Percentiles rank a stretch among this genome's conserved stretches.
phyloP scores from a whole-genome alignment of 306 rosid genomes.

The Prunus armeniaca region DNA sequence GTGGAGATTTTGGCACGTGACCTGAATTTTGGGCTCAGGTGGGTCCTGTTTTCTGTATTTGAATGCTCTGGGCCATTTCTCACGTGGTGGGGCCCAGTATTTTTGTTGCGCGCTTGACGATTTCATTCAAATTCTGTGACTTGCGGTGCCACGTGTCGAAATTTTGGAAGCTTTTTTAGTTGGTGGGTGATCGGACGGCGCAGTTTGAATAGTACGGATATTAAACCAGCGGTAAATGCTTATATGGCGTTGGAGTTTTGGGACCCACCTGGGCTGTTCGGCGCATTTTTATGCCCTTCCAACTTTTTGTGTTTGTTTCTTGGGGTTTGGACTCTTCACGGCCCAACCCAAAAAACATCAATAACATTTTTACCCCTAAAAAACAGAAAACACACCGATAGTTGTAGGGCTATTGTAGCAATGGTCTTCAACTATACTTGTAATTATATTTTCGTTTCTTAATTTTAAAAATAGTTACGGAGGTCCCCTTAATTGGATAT shows the following conservation, averaged over 20 bases:
- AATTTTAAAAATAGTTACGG: too few species aligned
- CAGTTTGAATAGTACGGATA: conserved; percentile 13
- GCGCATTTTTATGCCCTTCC: background rate
- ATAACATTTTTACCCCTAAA: too few species aligned
- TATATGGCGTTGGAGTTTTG: background rate
- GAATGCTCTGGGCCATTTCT: conserved; percentile 22
- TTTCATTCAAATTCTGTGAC: conserved; percentile 54
- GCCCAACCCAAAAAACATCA: too few species aligned
- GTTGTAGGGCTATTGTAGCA: too few species aligned
- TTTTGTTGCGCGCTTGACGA: conserved; percentile 77
- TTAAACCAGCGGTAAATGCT: background rate
- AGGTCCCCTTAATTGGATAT: too few species aligned
- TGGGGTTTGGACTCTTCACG: too few species aligned
- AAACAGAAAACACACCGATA: too few species aligned
- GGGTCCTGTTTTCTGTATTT: conserved; percentile 34
- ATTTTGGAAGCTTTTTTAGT: background rate
- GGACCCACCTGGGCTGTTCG: background rate
- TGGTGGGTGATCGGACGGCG: conserved; percentile 14
- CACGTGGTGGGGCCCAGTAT: conserved; percentile 72
- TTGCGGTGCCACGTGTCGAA: conserved; percentile 35
- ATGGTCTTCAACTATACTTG: too few species aligned
- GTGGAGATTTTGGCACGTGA: background rate
- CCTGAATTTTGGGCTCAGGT: background rate
- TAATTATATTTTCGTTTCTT: too few species aligned
- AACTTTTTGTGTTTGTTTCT: background rate